phyloP scores from a whole-genome alignment of 2,329 filamentous ascomycete species.

The Pyrenophora seminiperda region DNA sequence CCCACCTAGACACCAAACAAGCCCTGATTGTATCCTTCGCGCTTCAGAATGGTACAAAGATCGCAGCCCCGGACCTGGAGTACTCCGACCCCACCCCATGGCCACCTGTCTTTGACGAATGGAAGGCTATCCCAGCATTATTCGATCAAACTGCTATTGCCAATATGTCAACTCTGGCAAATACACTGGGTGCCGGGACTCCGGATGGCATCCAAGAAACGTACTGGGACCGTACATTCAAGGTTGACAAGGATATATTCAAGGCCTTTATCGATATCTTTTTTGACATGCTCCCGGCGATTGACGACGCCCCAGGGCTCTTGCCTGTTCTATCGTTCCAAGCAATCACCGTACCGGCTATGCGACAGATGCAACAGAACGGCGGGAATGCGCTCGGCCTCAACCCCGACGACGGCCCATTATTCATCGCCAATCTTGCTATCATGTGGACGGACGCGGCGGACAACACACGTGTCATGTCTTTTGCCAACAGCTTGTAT shows the following conservation, averaged over 20 bases:
- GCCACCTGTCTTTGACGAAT: slow-evolving; percentile 33
- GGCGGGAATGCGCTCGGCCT: slow-evolving; percentile 43
- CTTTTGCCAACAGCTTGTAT: slow-evolving; percentile 28
- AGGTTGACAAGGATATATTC: slow-evolving; percentile 28
- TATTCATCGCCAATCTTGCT: slow-evolving; percentile 29
- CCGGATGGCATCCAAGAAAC: slow-evolving; percentile 28
- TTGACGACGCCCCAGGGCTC: slow-evolving; percentile 27
- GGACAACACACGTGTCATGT: slow-evolving; percentile 33
- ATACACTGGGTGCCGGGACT: slow-evolving; percentile 22
- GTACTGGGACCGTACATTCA: slow-evolving; percentile 37
- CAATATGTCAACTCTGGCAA: slow-evolving; percentile 29
- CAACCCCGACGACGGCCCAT: slow-evolving; percentile 22
- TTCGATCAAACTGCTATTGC: slow-evolving; percentile 30
- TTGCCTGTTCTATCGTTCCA: slow-evolving; percentile 36
- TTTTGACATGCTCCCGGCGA: slow-evolving; percentile 28
- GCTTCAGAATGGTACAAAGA: slow-evolving; percentile 18
- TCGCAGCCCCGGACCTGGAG: slow-evolving; percentile 29
- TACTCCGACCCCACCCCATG: slow-evolving; percentile 32
- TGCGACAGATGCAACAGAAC: slow-evolving; percentile 34
- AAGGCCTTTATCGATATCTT: slow-evolving; percentile 29
- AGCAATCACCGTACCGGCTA: slow-evolving; percentile 30
- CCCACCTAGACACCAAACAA: slow-evolving; percentile 22
- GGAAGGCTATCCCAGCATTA: slow-evolving; percentile 33
- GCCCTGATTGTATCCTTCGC: slow-evolving; percentile 32
- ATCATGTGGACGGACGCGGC: slow-evolving; percentile 29